A percentile compares a stretch with the other conserved stretches of the same genome.
Evolutionary conservation across 768 basidiomycete genomes (phyloP).

Genomic region (Mycena filopes): DNA sequence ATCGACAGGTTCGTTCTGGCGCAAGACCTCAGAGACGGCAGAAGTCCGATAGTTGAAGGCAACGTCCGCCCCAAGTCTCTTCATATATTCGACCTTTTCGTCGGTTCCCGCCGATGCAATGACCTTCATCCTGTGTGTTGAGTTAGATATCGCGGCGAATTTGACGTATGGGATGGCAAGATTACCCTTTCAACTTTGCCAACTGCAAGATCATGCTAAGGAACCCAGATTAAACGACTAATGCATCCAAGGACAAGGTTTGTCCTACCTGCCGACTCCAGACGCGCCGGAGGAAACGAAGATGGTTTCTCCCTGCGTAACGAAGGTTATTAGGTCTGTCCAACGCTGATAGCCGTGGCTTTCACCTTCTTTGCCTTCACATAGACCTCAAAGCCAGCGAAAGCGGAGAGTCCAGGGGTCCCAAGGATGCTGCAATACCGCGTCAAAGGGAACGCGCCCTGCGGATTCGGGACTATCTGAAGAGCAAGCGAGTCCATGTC

Average conservation of each 20-base stretch:
- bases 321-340: background rate
- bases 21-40: constrained; percentile 54
- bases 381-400: constrained; percentile 35
- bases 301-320: constrained; percentile 35
- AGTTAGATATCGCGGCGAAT: background rate
- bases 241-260: too few relatives aligned
- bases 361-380: constrained; percentile 30
- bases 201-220: constrained; percentile 47
- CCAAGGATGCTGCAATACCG: constrained; percentile 31
- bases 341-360: background rate
- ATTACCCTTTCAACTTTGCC: constrained; percentile 47
- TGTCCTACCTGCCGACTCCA: constrained; percentile 33
- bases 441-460: constrained; percentile 35
- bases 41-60: constrained; percentile 72
- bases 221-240: background rate
- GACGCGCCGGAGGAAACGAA: constrained; percentile 38
- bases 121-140: constrained; percentile 54
- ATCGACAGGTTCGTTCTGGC: constrained; percentile 58
- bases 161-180: background rate
- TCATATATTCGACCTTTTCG: constrained; percentile 65
- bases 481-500: too few relatives aligned
- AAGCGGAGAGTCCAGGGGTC: constrained; percentile 41
- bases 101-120: constrained; percentile 71
- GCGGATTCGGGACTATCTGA: constrained; percentile 32
- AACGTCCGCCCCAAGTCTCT: constrained; percentile 62